phyloP scores from a whole-genome alignment of 2,329 filamentous ascomycete genomes.

The Phialophora macrospora region DNA sequence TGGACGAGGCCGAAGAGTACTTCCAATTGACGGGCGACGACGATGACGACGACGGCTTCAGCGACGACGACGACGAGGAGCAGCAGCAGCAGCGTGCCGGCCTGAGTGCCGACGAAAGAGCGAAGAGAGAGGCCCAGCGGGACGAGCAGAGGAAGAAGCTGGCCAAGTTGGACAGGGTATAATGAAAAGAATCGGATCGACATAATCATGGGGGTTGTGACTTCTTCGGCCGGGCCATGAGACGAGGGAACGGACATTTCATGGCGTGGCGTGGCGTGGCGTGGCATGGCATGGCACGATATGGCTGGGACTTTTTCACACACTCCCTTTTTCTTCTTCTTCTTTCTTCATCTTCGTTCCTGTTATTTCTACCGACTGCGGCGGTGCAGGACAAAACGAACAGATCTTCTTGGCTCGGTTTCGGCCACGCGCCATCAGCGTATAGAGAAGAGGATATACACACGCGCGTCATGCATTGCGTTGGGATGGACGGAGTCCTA shows the following conservation, averaged over 20 bases:
- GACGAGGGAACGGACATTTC: background rate
- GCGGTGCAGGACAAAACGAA: too few relatives aligned
- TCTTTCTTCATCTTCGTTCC: too few relatives aligned
- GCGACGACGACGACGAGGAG: constrained; percentile 35
- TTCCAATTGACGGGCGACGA: constrained; percentile 39
- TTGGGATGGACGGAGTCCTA: too few relatives aligned
- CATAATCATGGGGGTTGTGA: background rate
- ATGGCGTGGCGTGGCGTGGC: too few relatives aligned
- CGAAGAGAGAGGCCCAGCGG: constrained; percentile 30
- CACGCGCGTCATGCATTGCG: too few relatives aligned
- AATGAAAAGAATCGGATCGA: background rate
- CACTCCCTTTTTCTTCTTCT: too few relatives aligned
- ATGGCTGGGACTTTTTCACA: too few relatives aligned
- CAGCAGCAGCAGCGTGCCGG: constrained; percentile 18
- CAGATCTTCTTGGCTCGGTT: too few relatives aligned
- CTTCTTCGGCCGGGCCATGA: background rate
- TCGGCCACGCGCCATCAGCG: too few relatives aligned
- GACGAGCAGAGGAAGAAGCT: constrained; percentile 36
- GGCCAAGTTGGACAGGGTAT: constrained; percentile 36
- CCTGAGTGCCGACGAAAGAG: constrained; percentile 19
- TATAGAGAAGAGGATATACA: too few relatives aligned
- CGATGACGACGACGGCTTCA: constrained; percentile 29
- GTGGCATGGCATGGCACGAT: too few relatives aligned
- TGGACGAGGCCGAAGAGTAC: constrained; percentile 39
- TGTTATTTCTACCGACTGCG: too few relatives aligned